phyloP scores from a whole-genome alignment of 495 filamentous ascomycete species.

The Tuber brumale region DNA sequence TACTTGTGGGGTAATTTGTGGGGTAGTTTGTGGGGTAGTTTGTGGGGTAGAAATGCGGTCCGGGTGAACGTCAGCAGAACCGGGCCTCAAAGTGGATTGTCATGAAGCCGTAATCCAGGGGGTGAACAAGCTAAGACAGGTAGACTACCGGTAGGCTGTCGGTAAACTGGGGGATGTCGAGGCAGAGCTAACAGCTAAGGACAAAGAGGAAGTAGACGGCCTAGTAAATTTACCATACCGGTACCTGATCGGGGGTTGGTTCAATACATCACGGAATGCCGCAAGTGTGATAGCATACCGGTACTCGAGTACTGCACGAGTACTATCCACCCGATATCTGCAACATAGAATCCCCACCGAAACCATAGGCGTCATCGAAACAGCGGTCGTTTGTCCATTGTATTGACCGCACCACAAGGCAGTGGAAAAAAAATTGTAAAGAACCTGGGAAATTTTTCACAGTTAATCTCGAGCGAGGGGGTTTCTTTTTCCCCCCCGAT shows the following conservation, averaged over 20 bases:
- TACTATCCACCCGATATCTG: too few species aligned
- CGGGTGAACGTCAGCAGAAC: neutral
- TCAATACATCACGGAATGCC: neutral
- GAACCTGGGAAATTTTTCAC: neutral
- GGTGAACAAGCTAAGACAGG: neutral
- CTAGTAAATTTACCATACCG: neutral
- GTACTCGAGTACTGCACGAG: too few species aligned
- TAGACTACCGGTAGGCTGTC: neutral
- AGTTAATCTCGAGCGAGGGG: neutral
- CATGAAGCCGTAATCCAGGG: neutral
- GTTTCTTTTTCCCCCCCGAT: neutral
- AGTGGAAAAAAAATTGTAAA: neutral
- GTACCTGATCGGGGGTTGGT: neutral
- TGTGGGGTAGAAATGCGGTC: neutral
- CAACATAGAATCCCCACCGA: neutral
- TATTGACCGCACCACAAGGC: neutral
- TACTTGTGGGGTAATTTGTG: neutral
- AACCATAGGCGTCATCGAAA: neutral
- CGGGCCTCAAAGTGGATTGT: neutral
- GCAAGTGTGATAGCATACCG: neutral
- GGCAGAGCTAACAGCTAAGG: neutral
- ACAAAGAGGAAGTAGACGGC: neutral
- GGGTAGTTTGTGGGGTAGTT: neutral
- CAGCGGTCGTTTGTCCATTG: neutral
- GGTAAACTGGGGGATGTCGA: neutral